A percentile compares a stretch with the other conserved stretches of the same genome.
Conservation (phyloP, 495 filamentous ascomycete species). For the Lasiosphaeriaceae sp. region DNA sequence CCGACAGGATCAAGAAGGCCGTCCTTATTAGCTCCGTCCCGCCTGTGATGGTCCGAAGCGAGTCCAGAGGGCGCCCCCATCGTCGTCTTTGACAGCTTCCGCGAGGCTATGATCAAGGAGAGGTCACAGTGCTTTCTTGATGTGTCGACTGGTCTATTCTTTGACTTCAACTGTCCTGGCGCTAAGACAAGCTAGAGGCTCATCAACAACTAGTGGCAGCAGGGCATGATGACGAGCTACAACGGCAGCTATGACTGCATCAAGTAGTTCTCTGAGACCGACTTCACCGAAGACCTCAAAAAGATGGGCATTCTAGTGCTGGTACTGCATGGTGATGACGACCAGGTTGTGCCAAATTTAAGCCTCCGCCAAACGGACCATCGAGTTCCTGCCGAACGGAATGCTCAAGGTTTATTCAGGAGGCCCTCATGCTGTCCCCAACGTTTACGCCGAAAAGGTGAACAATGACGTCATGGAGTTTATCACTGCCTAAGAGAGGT, state of each 20-base stretch:
- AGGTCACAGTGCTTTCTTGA: constrained; percentile 39
- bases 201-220: constrained; percentile 39
- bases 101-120: constrained; percentile 31
- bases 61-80: constrained; percentile 29
- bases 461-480: too few species aligned
- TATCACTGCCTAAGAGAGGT: too few species aligned
- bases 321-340: constrained; percentile 38
- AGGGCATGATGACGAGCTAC: constrained; percentile 39
- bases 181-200: constrained; percentile 32
- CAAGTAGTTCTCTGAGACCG: constrained; percentile 37
- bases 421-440: constrained; percentile 23
- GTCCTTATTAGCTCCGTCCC: constrained; percentile 37
- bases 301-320: constrained; percentile 33
- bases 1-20: constrained; percentile 32
- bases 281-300: constrained; percentile 40
- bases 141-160: constrained; percentile 41
- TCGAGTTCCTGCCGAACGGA: constrained; percentile 35
- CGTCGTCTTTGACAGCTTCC: constrained; percentile 36
- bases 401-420: constrained; percentile 37
- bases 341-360: constrained; percentile 19
- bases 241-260: constrained; percentile 38
- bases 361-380: constrained; percentile 23
- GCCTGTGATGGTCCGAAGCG: constrained; percentile 34
- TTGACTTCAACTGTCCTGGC: constrained; percentile 37
- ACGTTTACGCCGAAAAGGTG: too few species aligned